Evolutionary conservation across 495 filamentous ascomycete genomes (phyloP), one percentile per base, ranked within the genome.

Genomic region (Sporormia fimetaria): DNA sequence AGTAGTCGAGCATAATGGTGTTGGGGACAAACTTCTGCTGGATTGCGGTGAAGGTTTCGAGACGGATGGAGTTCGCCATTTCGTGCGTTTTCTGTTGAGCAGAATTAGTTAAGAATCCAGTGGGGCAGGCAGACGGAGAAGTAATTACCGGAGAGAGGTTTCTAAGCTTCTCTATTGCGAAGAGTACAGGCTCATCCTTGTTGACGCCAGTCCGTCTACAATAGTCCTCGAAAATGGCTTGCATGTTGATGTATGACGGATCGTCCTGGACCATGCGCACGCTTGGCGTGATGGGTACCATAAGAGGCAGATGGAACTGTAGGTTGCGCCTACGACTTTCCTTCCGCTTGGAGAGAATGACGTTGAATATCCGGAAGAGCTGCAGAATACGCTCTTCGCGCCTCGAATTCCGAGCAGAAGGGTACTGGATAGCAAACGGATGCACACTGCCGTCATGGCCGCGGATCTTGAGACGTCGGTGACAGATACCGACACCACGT

Each of bases 351-450:
- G 76, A 70, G 29, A 99, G 68, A 21, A 79, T 75, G 46, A 84
- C 83, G 59, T 99, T 96, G 67, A 99, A 87, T 45, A 94, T 92
- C 15, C 92, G 75, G 76, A 96, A 99, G n/a, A 99, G 68, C 59
- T 99, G 92, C 29, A 94, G 61, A 36, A 96, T 93, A 22, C 88
- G 73, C 59, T 99, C 92, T 56, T 99, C 92, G 11, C 92, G 77
- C 41, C 92, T 74, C 48, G 85, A 92, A 59, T 92, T 82, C 37
- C 88, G 71, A 14, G 86, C 83, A 8, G 92, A 84, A 5, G 92
- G 92, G 56, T 94, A 85, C 57, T 99, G 92, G 16, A 99, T 81
- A 3, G 87, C 87, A 58, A 96, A 99, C 9, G 86, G 67, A 65
- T 96, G 88, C 9, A 94, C 63, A 51, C 87, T 94, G 27, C 92